Evolutionary conservation across 352 stramenopile species (phyloP).

Genomic region (Phytopythium montanum): DNA sequence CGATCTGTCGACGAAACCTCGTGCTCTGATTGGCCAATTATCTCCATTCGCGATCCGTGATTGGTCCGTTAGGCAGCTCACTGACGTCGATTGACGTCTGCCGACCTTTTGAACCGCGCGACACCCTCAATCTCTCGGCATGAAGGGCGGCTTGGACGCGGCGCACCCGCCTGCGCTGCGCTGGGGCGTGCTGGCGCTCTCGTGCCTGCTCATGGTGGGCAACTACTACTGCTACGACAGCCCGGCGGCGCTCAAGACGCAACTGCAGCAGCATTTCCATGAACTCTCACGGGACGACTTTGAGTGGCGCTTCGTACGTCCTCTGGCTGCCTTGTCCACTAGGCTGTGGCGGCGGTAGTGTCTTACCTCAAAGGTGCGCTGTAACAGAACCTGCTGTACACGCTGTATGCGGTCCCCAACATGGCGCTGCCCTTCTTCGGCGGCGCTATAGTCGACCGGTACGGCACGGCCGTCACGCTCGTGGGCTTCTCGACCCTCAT

Average conservation of each 20-base stretch:
- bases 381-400: constrained; percentile 91
- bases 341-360: neutral
- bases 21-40: neutral
- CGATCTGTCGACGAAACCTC: too few species aligned
- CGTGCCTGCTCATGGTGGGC: constrained; percentile 86
- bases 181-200: constrained; percentile 85
- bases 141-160: constrained; percentile 24
- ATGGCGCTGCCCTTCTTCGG: constrained; percentile 92
- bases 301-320: constrained; percentile 78
- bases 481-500: constrained; percentile 85
- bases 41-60: neutral
- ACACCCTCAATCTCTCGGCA: constrained; percentile 3
- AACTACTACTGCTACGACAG: constrained; percentile 93
- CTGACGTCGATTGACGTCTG: neutral
- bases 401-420: constrained; percentile 91
- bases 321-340: neutral
- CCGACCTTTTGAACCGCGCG: constrained; percentile 13
- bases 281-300: constrained; percentile 64
- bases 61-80: constrained; percentile 1
- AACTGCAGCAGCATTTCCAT: constrained; percentile 83
- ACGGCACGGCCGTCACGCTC: constrained; percentile 80
- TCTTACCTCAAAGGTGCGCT: neutral
- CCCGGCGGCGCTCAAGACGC: constrained; percentile 81
- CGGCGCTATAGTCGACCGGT: constrained; percentile 87
- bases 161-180: constrained; percentile 67